Base-by-base conservation (phyloP, 1,284 basidiomycete genomes). In the Ceratobasidium sp. region DNA sequence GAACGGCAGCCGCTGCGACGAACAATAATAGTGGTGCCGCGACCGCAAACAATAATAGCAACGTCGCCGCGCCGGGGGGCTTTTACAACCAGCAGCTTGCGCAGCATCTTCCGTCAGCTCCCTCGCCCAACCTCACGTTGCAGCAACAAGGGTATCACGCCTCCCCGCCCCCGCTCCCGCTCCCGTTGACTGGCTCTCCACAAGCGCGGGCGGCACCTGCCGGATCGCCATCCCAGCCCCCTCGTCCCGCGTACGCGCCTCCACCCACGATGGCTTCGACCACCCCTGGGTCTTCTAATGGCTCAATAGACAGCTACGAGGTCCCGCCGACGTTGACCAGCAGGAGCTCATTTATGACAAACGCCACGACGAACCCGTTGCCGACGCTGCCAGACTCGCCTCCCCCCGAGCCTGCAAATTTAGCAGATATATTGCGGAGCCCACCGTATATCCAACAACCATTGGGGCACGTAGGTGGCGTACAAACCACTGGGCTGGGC, bases 301-400 rank as follows among this genome's bases (percentile, higher is more conserved):
- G 11, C 14, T 65, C 63, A 27, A 31, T 34, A 9, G 48, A 65
- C 9, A 54, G 64, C 19, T 66, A 29, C 39, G 64, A 66, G 8
- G 34, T 31, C 3, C 49, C 64, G 31, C 51, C 51, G 22, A 22
- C 64, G 19, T 31, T 66, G 9, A 24, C 22, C n/a, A 61, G n/a
- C 14, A 34, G 43, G 34, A 27, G 41, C 49, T 66, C 64, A 37
- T 66, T 9, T 37, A 66, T 34, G 64, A 54, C 51, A 1, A 66
- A 24, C 13, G 39, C 46, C 16, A 54, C 49, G 29, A 37, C 64
- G 49, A 66, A 54, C 49, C 29, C 66, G 37, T 27, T 58, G 9
- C 66, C 66, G 22, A 69, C 53, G 4, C 53, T 58, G 4, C 66
- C 66, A 39, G 66, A 69, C 37, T 58, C 66, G 51, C 66, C 66